Conservation (phyloP, 23 red algal genomes). For the Gracilaria vermiculophylla region DNA sequence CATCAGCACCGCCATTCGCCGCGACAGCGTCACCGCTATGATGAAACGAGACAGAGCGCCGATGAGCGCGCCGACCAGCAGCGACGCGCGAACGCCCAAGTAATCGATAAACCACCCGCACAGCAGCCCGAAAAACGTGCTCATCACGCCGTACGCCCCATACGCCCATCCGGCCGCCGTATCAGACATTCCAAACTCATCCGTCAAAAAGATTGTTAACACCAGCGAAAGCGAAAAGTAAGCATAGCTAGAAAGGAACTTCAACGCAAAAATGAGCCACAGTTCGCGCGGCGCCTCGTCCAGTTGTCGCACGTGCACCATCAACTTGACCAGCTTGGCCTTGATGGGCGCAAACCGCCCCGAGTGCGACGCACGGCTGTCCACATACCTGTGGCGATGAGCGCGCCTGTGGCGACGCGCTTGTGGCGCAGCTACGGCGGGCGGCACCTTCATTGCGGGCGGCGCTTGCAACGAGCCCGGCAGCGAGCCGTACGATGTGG, state of each 20-base stretch:
- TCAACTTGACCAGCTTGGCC: constrained; percentile 18
- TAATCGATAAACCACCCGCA: constrained; percentile 94
- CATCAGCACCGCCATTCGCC: constrained; percentile 22
- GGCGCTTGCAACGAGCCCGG: background rate
- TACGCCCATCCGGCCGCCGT: constrained; percentile 83
- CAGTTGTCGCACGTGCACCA: constrained; percentile 32
- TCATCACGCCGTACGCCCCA: constrained; percentile 90
- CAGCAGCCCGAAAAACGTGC: constrained; percentile 79
- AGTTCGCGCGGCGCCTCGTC: constrained; percentile 78
- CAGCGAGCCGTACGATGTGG: background rate
- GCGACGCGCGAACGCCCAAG: constrained; percentile 70
- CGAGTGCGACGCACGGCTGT: background rate
- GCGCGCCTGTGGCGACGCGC: background rate
- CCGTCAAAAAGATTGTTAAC: constrained; percentile 80
- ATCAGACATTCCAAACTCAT: constrained; percentile 83
- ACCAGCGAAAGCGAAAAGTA: constrained; percentile 91
- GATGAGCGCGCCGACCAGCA: constrained; percentile 78
- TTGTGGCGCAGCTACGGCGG: background rate
- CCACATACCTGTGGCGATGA: background rate
- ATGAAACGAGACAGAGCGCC: constrained; percentile 67
- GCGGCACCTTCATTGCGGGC: background rate
- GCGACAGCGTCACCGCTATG: constrained; percentile 54
- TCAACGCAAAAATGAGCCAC: constrained; percentile 82
- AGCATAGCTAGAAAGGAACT: constrained; percentile 85
- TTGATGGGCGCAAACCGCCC: background rate